Percentiles rank a stretch among this genome's conserved stretches.
Evolutionary conservation across 2,329 filamentous ascomycete genomes (phyloP).

Genomic region (Capronia americana): DNA sequence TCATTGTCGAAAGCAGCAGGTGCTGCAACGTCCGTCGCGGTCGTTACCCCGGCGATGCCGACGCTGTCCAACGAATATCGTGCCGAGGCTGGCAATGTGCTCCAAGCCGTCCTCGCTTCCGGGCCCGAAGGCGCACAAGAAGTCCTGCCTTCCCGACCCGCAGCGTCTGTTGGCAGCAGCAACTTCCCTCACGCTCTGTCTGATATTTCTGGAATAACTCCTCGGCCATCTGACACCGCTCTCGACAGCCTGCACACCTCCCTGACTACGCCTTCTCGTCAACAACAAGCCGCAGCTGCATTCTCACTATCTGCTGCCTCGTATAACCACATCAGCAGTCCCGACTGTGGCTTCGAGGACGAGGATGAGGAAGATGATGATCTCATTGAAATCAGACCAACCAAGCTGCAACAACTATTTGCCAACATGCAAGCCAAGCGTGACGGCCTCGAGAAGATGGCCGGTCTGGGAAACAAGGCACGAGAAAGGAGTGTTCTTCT

Average conservation of each 20-base stretch:
- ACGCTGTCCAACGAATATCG: slow-evolving; percentile 55
- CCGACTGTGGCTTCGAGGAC: slow-evolving; percentile 69
- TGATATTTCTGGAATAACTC: slow-evolving; percentile 50
- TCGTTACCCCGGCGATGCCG: slow-evolving; percentile 70
- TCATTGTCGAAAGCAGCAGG: slow-evolving; percentile 58
- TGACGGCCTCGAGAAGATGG: slow-evolving; percentile 57
- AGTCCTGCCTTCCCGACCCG: slow-evolving; percentile 39
- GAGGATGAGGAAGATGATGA: slow-evolving; percentile 44
- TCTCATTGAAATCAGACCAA: slow-evolving; percentile 44
- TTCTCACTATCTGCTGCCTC: slow-evolving; percentile 86
- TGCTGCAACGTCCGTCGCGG: slow-evolving; percentile 79
- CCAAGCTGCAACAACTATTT: slow-evolving; percentile 67
- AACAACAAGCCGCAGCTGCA: slow-evolving; percentile 85
- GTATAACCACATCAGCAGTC: slow-evolving; percentile 82
- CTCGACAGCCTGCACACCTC: slow-evolving; percentile 72
- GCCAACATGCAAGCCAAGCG: slow-evolving; percentile 77
- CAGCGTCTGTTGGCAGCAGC: slow-evolving; percentile 39
- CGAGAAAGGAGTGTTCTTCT: slow-evolving; percentile 92
- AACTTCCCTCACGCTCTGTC: slow-evolving; percentile 22
- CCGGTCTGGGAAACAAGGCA: slow-evolving; percentile 73
- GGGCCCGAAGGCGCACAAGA: slow-evolving; percentile 53
- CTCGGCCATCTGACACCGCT: slow-evolving; percentile 45
- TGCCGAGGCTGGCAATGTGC: slow-evolving; percentile 55
- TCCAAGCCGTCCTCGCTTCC: slow-evolving; percentile 54
- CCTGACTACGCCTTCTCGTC: slow-evolving; percentile 76